These are phyloP conservation scores for Geum urbanum DNA, from an alignment of 306 rosid species.

Conservation along the genomic window DNA sequence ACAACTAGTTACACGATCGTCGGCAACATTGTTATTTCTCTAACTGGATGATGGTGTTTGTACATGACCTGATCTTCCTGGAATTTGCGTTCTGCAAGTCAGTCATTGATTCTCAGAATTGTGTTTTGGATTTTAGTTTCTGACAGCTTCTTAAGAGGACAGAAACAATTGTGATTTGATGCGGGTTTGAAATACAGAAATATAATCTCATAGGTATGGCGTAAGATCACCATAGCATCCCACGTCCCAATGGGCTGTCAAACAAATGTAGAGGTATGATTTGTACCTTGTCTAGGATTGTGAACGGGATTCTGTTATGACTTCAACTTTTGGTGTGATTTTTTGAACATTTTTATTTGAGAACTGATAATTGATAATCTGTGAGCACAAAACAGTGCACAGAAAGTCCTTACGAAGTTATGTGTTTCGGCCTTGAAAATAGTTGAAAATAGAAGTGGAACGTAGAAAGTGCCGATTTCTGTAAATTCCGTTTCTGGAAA, in stretches of 20 bases:
- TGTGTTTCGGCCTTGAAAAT: neutral
- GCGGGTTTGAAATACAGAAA: slow-evolving; percentile 34
- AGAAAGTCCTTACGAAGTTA: neutral
- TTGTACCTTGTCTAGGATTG: neutral
- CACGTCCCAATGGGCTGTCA: slow-evolving; percentile 18
- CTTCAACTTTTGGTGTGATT: slow-evolving; percentile 5
- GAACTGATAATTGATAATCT: neutral
- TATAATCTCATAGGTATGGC: slow-evolving; percentile 13
- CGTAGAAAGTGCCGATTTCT: too few relatives aligned
- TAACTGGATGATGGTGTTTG: slow-evolving; percentile 42
- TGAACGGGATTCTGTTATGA: slow-evolving; percentile 1
- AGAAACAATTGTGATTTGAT: slow-evolving; percentile 24
- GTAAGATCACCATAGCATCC: slow-evolving; percentile 5
- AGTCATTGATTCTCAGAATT: slow-evolving; percentile 33
- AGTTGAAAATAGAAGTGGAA: neutral
- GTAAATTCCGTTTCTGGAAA: neutral
- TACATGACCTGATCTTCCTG: slow-evolving; percentile 43
- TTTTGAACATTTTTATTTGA: slow-evolving; percentile 3
- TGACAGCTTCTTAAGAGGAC: slow-evolving; percentile 26
- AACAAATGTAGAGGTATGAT: slow-evolving; percentile 22
- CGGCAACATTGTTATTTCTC: slow-evolving; percentile 16
- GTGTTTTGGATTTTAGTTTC: slow-evolving; percentile 25
- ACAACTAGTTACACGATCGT: slow-evolving; percentile 23
- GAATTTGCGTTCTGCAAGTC: slow-evolving; percentile 30
- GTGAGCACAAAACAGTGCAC: neutral